Evolutionary conservation across 2,329 filamentous ascomycete species (phyloP), one percentile per base, ranked within the genome.

Genomic region (Sarocladium oryzae): DNA sequence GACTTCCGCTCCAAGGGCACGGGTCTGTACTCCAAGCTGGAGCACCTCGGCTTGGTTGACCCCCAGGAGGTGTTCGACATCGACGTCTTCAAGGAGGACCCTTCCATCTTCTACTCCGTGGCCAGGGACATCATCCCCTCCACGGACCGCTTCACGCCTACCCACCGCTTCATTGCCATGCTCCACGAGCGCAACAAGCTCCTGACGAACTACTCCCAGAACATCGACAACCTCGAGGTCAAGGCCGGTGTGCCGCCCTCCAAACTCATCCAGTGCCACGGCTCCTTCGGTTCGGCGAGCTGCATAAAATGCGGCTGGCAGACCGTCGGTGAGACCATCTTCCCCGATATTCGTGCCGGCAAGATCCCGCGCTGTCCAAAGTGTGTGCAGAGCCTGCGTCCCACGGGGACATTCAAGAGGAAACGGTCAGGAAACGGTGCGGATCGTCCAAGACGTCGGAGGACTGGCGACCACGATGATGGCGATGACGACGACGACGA

Each of bases 41-140:
- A 81, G 59, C 82, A 89, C 61, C 78, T 93, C 54, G 90, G 89
- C 6, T 72, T 85, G 54, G 82, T 74, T 56, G 91, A 96, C 60
- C 92, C 92, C 1, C 91, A 97, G 64, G 90, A 97, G 63, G 90
- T 97, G 23, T 99, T 99, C 63, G 89, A 96, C 69, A 93, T 97
- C 56, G 70, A 82, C 50, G 77, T 91, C 58, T 99, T 99, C 68
- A 83, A 84, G 59, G 79, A 91, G 45, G 88, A 97, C 63, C 93
- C 93, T 1, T 80, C 76, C 56, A 88, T 92, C 56, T 99, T 99
- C 74, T 99, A 95, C 73, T 85, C 83, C 2, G 82, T 96, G 43
- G 92, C 92, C 43, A 89, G 89, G 65, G 89, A 95, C 64, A 96
- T 97, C 56, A 73, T 97, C 26, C 90, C 92, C 10, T 81, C 82